Conservation (phyloP, 2,329 filamentous ascomycete species). For the Bipolaris oryzae region DNA sequence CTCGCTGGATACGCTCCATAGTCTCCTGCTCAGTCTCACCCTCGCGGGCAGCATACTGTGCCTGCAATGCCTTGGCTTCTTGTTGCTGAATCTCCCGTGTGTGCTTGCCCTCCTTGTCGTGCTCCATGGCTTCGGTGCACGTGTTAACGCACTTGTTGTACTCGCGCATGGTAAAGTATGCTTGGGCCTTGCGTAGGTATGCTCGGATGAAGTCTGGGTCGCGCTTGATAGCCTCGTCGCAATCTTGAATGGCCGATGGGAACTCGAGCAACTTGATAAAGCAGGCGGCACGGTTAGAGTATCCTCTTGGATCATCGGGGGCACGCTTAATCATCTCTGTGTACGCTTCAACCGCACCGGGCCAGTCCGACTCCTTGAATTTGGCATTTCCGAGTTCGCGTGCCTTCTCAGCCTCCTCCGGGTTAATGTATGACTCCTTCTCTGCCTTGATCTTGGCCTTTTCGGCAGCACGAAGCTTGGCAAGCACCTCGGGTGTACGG, state of each 20-base stretch:
- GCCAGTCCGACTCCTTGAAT: constrained; percentile 97
- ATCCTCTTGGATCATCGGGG: constrained; percentile 89
- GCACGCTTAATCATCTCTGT: constrained; percentile 96
- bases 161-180: constrained; percentile 96
- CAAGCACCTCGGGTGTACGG: constrained; percentile 90
- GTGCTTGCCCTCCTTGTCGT: constrained; percentile 82
- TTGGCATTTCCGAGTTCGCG: constrained; percentile 93
- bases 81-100: constrained; percentile 90
- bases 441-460: constrained; percentile 79
- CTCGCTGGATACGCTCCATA: constrained; percentile 83
- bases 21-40: constrained; percentile 98
- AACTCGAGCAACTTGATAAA: constrained; percentile 97
- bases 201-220: constrained; percentile 93
- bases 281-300: constrained; percentile 95
- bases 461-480: constrained; percentile 89
- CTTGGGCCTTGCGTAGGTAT: constrained; percentile 95
- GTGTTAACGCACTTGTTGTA: constrained; percentile 94
- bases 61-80: constrained; percentile 87
- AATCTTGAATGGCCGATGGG: constrained; percentile 91
- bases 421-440: constrained; percentile 82
- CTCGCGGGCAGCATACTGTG: constrained; percentile 88
- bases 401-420: constrained; percentile 91
- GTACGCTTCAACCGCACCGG: constrained; percentile 91
- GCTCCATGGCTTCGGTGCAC: constrained; percentile 77
- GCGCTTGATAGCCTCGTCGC: constrained; percentile 86